Percentiles rank a stretch among this genome's conserved stretches.
Evolutionary conservation across 305 asterid species (phyloP).

Genomic region (Ilex paraguariensis): DNA sequence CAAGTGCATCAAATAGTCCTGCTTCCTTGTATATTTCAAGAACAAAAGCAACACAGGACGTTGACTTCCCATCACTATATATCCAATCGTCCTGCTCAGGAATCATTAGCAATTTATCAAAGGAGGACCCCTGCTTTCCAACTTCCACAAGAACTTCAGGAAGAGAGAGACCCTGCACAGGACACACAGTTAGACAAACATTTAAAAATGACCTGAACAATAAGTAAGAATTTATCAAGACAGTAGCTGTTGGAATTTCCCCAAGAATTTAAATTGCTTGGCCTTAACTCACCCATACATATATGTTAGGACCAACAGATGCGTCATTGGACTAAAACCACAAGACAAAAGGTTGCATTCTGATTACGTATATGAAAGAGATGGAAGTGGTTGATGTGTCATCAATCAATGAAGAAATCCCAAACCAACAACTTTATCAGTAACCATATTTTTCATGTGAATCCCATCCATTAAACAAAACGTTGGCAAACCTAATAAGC

Average conservation of each 20-base stretch:
- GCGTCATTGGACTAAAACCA: neutral
- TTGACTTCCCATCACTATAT: conserved; percentile 78
- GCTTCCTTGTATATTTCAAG: conserved; percentile 88
- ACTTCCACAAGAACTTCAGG: conserved; percentile 89
- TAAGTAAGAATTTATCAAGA: neutral
- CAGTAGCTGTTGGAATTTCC: too few species aligned
- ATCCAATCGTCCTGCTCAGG: conserved; percentile 93
- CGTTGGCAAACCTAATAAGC: neutral
- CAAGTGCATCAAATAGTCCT: conserved; percentile 72
- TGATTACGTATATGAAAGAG: too few species aligned
- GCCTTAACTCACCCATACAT: too few species aligned
- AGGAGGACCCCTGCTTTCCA: conserved; percentile 84
- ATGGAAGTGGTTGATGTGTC: too few species aligned
- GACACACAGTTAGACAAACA: conserved; percentile 9
- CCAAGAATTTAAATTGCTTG: too few species aligned
- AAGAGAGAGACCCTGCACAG: conserved; percentile 62
- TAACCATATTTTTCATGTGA: neutral
- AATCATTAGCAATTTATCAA: conserved; percentile 70
- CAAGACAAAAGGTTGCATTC: too few species aligned
- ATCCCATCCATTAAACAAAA: neutral
- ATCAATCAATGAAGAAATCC: too few species aligned
- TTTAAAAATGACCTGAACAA: conserved; percentile 4
- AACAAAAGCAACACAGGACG: conserved; percentile 89
- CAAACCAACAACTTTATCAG: too few species aligned
- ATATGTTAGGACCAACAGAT: too few species aligned